Base-by-base conservation (phyloP, 2,329 filamentous ascomycete genomes). In the Verticillium klebahnii region DNA sequence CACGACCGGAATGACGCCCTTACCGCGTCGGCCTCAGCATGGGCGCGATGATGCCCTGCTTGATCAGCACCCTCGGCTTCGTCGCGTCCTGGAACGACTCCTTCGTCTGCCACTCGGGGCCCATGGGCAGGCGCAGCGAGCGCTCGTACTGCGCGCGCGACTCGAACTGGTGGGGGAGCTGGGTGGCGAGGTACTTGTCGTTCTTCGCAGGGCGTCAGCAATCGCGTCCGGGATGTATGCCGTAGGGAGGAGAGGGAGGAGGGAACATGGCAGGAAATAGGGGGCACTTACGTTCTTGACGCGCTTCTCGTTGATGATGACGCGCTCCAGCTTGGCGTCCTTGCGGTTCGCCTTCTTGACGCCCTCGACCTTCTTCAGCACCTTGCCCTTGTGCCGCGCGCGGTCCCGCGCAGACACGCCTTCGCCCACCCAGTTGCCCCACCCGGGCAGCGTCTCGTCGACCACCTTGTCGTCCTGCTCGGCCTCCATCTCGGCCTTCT, bases 71-170 rank as follows among this genome's bases (percentile, higher is more conserved):
- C 69, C 92, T 87, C 62, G 95, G 95, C 84, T 94, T 96, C 63
- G 91, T 96, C 64, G 86, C 86, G 69, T 90, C 87, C 80, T 98
- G 93, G 83, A 95, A 95, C 15, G 90, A 92, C 79, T 92, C 88
- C 84, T 97, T 97, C n/a, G 94, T 98, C 68, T 89, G 88, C 93
- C 94, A 99, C 76, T 99, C 94, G 17, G 90, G 92, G 1, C 95
- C 95, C 64, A 98, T 86, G 1, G 95, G 95, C 67, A 97, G 78
- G 54, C 94, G 84, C 62, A 98, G 80, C 66, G 90, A 91, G 58
- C 94, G 82, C 81, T 99, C 95, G 77, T 98, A 98, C 80, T 97
- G 93, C 71, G 90, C 85, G 68, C 84, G 85, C 32, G 85, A 92
- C 81, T 97, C 94, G 75, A 93, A 98, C n/a, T 88, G 89, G 76